Evolutionary conservation across 2,329 filamentous ascomycete species (phyloP).

Genomic region (Trichoderma semiorbis): DNA sequence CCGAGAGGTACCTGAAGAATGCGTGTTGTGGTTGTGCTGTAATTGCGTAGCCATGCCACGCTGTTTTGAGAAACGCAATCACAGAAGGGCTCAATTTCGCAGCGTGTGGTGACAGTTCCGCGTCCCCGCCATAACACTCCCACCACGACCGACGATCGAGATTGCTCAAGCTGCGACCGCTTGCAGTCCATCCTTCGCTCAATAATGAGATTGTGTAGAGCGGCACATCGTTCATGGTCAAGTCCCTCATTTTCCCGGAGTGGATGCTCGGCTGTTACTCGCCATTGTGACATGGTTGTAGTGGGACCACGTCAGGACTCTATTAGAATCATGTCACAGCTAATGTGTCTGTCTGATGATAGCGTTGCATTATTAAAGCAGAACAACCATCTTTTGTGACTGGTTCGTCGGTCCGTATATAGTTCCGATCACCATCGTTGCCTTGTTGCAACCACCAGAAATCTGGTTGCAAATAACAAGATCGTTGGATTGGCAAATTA

Average conservation of each 20-base stretch:
- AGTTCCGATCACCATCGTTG: not conserved
- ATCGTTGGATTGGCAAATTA: not conserved
- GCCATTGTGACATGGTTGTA: constrained; percentile 2
- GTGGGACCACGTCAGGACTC: not conserved
- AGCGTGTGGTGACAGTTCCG: not conserved
- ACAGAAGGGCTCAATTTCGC: constrained; percentile 5
- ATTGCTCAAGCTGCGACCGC: constrained; percentile 5
- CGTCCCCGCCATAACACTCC: constrained; percentile 8
- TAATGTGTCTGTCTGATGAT: not conserved
- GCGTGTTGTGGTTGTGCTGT: not conserved
- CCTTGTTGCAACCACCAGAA: not conserved
- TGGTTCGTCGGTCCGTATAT: not conserved
- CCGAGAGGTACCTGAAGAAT: constrained; percentile 6
- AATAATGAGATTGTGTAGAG: constrained; percentile 13
- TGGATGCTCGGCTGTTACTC: constrained; percentile 9
- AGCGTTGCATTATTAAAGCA: not conserved
- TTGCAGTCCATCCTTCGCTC: constrained; percentile 10
- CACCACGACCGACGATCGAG: constrained; percentile 5
- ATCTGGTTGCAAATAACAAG: not conserved
- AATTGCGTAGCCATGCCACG: constrained; percentile 7
- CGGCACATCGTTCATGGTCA: constrained; percentile 10
- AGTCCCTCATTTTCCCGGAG: constrained; percentile 1
- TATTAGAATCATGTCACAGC: not conserved
- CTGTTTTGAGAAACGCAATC: not conserved
- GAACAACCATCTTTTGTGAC: not conserved